These are phyloP conservation scores for Staphylotrichum tortipilum DNA, from an alignment of 495 filamentous ascomycete species.

Conservation along the genomic window DNA sequence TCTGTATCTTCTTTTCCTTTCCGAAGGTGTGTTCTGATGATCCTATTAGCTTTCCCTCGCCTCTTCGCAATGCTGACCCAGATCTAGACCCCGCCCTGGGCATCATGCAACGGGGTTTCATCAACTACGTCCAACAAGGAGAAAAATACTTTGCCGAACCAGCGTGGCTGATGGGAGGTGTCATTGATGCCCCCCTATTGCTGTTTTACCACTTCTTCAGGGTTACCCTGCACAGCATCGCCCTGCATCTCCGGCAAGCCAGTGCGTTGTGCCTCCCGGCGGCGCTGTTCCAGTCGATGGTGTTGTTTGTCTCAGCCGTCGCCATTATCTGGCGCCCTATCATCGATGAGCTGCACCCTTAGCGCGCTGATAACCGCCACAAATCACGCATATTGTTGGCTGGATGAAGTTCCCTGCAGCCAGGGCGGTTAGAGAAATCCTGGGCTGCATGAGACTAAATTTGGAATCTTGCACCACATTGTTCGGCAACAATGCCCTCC, in stretches of 20 bases:
- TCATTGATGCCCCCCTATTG: background rate
- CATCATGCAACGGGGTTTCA: constrained; percentile 14
- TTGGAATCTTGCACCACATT: background rate
- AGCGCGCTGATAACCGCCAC: background rate
- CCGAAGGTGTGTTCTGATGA: constrained; percentile 2
- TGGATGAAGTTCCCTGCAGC: background rate
- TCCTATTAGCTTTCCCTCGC: no score
- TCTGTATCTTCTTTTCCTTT: constrained; percentile 10
- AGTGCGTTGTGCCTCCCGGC: background rate
- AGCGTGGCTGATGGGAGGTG: constrained; percentile 12
- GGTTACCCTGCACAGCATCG: constrained; percentile 11
- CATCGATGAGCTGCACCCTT: constrained; percentile 10
- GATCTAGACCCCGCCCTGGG: background rate
- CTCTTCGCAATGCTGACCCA: background rate
- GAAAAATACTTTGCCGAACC: constrained; percentile 12
- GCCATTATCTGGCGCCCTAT: constrained; percentile 13
- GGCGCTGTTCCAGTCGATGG: constrained; percentile 2
- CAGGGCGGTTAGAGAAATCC: background rate
- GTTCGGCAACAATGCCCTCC: background rate
- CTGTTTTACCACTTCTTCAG: constrained; percentile 11
- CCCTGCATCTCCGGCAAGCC: constrained; percentile 3
- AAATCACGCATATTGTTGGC: background rate
- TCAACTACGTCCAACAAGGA: constrained; percentile 9
- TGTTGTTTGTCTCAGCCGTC: constrained; percentile 5
- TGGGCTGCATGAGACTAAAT: background rate